Evolutionary conservation across 306 rosid species (phyloP).

Genomic region (Vigna hirtella): DNA sequence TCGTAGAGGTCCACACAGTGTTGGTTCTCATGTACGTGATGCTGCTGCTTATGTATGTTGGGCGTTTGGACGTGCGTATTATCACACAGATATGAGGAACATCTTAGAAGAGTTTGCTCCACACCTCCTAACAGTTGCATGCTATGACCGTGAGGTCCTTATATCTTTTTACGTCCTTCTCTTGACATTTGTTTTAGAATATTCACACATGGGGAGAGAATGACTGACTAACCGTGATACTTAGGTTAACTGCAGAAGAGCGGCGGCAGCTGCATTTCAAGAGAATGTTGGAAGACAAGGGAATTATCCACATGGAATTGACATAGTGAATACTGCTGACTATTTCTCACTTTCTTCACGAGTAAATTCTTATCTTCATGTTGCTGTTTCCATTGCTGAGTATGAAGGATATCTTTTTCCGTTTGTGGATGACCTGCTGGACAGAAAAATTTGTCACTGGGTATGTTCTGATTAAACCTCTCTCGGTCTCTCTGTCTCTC

Average conservation of each 20-base stretch:
- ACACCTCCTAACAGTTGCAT: slow-evolving; percentile 89
- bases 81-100: slow-evolving; percentile 79
- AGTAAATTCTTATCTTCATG: slow-evolving; percentile 73
- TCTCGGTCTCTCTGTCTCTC: neutral
- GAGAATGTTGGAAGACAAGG: slow-evolving; percentile 99
- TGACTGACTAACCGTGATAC: slow-evolving; percentile 49
- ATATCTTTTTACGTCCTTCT: slow-evolving; percentile 33
- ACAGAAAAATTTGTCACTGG: slow-evolving; percentile 93
- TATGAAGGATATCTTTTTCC: slow-evolving; percentile 85
- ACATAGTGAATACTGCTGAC: slow-evolving; percentile 91
- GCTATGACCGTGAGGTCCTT: slow-evolving; percentile 96
- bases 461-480: slow-evolving; percentile 58
- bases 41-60: slow-evolving; percentile 99
- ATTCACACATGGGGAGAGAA: slow-evolving; percentile 29
- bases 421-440: slow-evolving; percentile 79
- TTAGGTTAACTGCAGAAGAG: slow-evolving; percentile 99
- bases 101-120: slow-evolving; percentile 87
- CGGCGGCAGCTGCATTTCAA: slow-evolving; percentile 98
- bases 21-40: slow-evolving; percentile 98
- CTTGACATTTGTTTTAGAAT: slow-evolving; percentile 41
- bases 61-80: slow-evolving; percentile 98
- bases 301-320: slow-evolving; percentile 95
- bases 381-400: slow-evolving; percentile 81
- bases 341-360: slow-evolving; percentile 95
- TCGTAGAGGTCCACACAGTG: slow-evolving; percentile 99